A percentile compares a stretch with the other conserved stretches of the same genome.
Evolutionary conservation across 129 eudicot species (phyloP).

Genomic region (Glebionis coronaria): DNA sequence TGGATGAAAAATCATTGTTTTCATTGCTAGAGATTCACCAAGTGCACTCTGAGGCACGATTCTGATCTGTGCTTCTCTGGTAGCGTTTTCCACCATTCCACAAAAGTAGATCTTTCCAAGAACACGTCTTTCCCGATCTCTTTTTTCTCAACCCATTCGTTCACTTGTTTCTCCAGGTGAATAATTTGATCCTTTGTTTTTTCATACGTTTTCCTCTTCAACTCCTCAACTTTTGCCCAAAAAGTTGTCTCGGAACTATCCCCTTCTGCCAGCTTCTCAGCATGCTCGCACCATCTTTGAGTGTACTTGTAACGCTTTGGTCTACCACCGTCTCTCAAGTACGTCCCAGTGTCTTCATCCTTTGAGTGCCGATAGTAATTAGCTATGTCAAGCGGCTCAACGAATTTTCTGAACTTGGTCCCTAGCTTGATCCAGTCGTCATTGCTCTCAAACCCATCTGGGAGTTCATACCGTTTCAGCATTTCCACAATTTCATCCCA

Average conservation of each 20-base stretch:
- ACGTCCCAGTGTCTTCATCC: conserved; percentile 88
- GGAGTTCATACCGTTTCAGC: conserved; percentile 84
- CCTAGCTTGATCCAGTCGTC: conserved; percentile 79
- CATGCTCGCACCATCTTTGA: conserved; percentile 83
- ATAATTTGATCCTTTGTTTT: conserved; percentile 40
- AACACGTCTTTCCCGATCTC: conserved; percentile 51
- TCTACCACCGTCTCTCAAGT: conserved; percentile 58
- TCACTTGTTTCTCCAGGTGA: conserved; percentile 43
- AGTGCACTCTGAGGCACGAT: conserved; percentile 44
- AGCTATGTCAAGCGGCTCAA: conserved; percentile 89
- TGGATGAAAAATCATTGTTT: not conserved
- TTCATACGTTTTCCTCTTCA: conserved; percentile 39
- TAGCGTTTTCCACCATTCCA: conserved; percentile 78
- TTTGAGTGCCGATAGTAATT: conserved; percentile 77
- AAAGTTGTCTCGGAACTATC: conserved; percentile 62
- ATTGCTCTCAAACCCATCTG: conserved; percentile 75
- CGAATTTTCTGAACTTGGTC: conserved; percentile 52
- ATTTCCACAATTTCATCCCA: conserved; percentile 92
- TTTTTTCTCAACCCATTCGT: conserved; percentile 34
- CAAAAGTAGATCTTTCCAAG: conserved; percentile 64
- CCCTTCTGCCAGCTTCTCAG: conserved; percentile 34
- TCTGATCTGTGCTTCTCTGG: conserved; percentile 48
- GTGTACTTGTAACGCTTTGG: conserved; percentile 71
- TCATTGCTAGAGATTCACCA: conserved; percentile 14
- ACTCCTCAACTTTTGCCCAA: conserved; percentile 92